Evolutionary conservation across 768 basidiomycete species (phyloP), one percentile per base, ranked within the genome.

Genomic region (Lactarius tabidus): DNA sequence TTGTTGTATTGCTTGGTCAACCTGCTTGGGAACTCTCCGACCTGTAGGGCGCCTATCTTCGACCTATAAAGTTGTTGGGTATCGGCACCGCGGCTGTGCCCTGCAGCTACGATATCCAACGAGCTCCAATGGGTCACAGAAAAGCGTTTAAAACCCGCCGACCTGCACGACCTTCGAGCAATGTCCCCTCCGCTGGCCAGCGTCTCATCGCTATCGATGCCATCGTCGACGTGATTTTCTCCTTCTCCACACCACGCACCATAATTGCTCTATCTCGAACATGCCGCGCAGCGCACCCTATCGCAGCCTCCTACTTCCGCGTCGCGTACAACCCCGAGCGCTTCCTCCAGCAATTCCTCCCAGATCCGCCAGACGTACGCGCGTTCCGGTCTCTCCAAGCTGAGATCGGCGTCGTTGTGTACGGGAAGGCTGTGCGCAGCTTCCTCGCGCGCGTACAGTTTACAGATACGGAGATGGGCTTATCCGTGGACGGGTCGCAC

Each of bases 121-220:
- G 45, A 26, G 14, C 26, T 26, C 48, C 26, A 5, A 51, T 51
- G 48, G 3, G 23, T n/a, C 23, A 23, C 20, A 0, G 8, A 48
- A 15, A 12, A 23, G 45, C 23, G 23, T 26, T 26, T 48, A 48
- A 26, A 10, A 15, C 23, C n/a, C 12, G 20, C 43, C 43, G 8
- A 3, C n/a, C n/a, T 10, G 43, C 10, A n/a, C 43, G 23, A 48
- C 26, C 23, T 48, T 48, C 45, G 23, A 48, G 45, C 18, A 33
- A 35, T 18, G 17, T 39, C n/a, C 59, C 31, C 45, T 59, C 96
- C 83, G 0, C 90, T 83, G 74, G 98, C 96, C 59, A 99, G 75
- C 4, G 89, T 84, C 31, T 79, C 80, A n/a, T 76, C 75, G 2
- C 74, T 72, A 38, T 74, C 75, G 18, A 76, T 73, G 56, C 75